Percentiles rank a stretch among this genome's conserved stretches.
phyloP scores from a whole-genome alignment of 768 basidiomycete species.

The Boletus barrowsii region DNA sequence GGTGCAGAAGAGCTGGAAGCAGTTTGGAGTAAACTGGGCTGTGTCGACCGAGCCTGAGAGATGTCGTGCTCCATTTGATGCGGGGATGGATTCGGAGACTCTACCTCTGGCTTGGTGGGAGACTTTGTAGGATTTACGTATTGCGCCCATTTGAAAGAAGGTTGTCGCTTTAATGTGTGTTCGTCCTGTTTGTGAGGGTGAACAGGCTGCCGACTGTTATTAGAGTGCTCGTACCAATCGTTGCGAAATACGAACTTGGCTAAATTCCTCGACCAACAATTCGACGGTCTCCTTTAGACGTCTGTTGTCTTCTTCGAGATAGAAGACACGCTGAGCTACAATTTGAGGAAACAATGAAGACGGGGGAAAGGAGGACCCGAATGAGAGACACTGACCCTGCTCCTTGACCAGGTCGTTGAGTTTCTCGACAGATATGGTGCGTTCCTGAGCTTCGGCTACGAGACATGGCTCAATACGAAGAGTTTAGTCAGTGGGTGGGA shows the following conservation, averaged over 20 bases:
- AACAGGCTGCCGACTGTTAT: conserved; percentile 2
- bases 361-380: not conserved
- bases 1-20: conserved; percentile 27
- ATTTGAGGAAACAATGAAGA: conserved; percentile 4
- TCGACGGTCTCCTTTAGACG: conserved; percentile 62
- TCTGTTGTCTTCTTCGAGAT: conserved; percentile 76
- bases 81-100: conserved; percentile 80
- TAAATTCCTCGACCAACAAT: conserved; percentile 64
- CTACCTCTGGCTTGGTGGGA: conserved; percentile 71
- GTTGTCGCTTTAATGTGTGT: conserved; percentile 61
- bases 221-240: conserved; percentile 16
- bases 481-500: conserved; percentile 7
- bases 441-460: conserved; percentile 59
- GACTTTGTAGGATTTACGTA: conserved; percentile 75
- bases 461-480: not conserved
- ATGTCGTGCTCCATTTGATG: conserved; percentile 73
- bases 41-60: conserved; percentile 34
- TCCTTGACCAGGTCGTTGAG: conserved; percentile 66
- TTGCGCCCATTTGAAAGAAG: conserved; percentile 87
- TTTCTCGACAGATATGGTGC: conserved; percentile 58
- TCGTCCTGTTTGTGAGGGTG: conserved; percentile 27
- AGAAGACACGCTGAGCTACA: conserved; percentile 65
- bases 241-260: conserved; percentile 37
- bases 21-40: conserved; percentile 12
- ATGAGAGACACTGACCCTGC: conserved; percentile 52